A percentile compares a stretch with the other conserved stretches of the same genome.
Evolutionary conservation across 208 protist species (phyloP).

Genomic region (Trypanosoma theileri): DNA sequence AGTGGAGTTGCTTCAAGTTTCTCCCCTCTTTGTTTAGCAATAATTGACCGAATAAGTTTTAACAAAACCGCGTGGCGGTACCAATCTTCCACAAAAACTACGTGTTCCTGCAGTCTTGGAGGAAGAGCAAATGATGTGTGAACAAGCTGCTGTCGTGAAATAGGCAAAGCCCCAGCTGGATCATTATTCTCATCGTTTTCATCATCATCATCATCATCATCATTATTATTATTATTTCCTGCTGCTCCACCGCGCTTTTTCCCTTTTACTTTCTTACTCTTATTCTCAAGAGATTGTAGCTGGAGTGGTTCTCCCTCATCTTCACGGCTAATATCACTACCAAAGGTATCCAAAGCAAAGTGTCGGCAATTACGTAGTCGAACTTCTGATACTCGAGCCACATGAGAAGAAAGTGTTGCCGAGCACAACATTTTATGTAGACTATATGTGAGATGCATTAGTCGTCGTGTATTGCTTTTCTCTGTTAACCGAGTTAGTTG

Average conservation of each 20-base stretch:
- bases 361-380: constrained; percentile 84
- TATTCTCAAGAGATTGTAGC: background rate
- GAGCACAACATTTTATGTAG: constrained; percentile 90
- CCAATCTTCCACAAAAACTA: constrained; percentile 78
- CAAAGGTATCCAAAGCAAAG: constrained; percentile 77
- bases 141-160: constrained; percentile 24
- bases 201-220: background rate
- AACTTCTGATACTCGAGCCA: constrained; percentile 80
- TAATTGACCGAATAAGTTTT: constrained; percentile 71
- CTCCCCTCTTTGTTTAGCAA: constrained; percentile 24
- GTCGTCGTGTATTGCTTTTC: constrained; percentile 5
- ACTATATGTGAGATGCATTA: constrained; percentile 30
- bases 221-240: constrained; percentile 1
- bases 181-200: constrained; percentile 8
- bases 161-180: constrained; percentile 11
- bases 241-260: constrained; percentile 20
- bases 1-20: background rate
- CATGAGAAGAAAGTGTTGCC: constrained; percentile 86
- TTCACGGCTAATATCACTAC: constrained; percentile 38
- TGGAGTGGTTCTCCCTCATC: constrained; percentile 35
- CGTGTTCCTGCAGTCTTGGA: constrained; percentile 78
- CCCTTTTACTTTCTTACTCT: background rate
- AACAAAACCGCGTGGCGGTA: constrained; percentile 85
- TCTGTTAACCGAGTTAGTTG: constrained; percentile 17
- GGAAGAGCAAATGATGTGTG: constrained; percentile 81